phyloP scores from a whole-genome alignment of 1,139 yeast species.

The Ogataea hybrid region DNA sequence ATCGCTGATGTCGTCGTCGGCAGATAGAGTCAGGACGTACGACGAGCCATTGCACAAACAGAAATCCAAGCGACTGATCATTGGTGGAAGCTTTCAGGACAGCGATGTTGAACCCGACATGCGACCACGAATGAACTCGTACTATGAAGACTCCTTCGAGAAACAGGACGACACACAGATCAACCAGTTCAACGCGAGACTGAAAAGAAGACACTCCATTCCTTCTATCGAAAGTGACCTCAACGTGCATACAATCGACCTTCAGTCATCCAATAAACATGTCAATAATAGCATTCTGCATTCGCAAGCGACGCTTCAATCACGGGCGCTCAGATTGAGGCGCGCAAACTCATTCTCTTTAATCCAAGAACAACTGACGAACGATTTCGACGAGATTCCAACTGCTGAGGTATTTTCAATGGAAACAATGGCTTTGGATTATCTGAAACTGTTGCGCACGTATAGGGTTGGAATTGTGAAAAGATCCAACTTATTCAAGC shows the following conservation, averaged over 20 bases:
- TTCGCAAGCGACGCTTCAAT: constrained; percentile 4
- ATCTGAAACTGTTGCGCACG: constrained; percentile 20
- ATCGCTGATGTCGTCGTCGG: constrained; percentile 4
- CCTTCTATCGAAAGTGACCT: constrained; percentile 29
- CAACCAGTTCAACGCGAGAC: constrained; percentile 20
- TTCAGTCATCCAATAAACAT: constrained; percentile 10
- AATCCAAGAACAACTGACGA: constrained; percentile 21
- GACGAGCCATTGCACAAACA: constrained; percentile 14
- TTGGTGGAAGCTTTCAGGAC: constrained; percentile 25
- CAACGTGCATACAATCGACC: constrained; percentile 25
- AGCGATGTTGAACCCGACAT: constrained; percentile 6
- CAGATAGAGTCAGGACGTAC: not conserved
- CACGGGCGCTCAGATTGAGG: constrained; percentile 13
- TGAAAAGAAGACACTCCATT: constrained; percentile 32
- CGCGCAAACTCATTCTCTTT: constrained; percentile 29
- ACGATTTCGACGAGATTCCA: constrained; percentile 12
- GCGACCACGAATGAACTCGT: constrained; percentile 10
- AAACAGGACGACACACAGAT: constrained; percentile 12
- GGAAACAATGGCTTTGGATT: constrained; percentile 29
- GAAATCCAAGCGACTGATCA: constrained; percentile 20
- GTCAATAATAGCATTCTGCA: constrained; percentile 9
- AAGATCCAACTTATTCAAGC: constrained; percentile 13
- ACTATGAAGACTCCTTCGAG: constrained; percentile 4
- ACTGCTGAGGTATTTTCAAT: constrained; percentile 16
- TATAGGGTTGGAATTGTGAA: constrained; percentile 26